Evolutionary conservation across 768 basidiomycete genomes (phyloP).

Genomic region (Pulveroboletus sp.): DNA sequence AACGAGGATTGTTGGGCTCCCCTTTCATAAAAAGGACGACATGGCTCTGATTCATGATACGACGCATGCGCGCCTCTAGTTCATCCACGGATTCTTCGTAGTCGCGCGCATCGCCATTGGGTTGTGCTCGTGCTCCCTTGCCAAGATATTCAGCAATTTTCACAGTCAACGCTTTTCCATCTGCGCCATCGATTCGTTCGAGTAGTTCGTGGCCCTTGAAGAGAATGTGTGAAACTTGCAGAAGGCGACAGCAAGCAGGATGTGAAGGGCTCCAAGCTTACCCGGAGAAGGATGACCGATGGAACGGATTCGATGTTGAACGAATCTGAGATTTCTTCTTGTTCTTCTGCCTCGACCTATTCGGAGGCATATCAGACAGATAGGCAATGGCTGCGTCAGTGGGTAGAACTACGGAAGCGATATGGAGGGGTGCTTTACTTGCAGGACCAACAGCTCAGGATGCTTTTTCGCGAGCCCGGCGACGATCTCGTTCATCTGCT

Average conservation of each 20-base stretch:
- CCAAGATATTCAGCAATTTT: conserved; percentile 53
- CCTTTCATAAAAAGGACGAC: conserved; percentile 95
- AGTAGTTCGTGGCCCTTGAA: conserved; percentile 85
- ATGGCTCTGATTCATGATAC: conserved; percentile 72
- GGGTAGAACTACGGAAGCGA: background rate
- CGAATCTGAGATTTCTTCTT: conserved; percentile 82
- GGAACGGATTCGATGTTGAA: conserved; percentile 93
- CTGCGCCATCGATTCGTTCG: conserved; percentile 72
- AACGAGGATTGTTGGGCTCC: conserved; percentile 67
- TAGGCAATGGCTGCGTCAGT: background rate
- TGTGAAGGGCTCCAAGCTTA: conserved; percentile 31
- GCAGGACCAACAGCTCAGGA: conserved; percentile 62
- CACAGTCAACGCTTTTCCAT: conserved; percentile 58
- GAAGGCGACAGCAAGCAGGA: background rate
- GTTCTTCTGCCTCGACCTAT: conserved; percentile 79
- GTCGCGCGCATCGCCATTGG: conserved; percentile 24
- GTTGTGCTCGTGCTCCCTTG: conserved; percentile 10
- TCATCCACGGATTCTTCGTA: conserved; percentile 57
- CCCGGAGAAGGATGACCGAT: conserved; percentile 73
- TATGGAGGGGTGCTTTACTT: conserved; percentile 43
- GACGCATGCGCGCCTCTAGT: conserved; percentile 56
- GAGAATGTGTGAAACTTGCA: background rate
- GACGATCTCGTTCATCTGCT: conserved; percentile 80
- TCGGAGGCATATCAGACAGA: background rate
- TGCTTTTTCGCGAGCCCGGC: conserved; percentile 70